Conservation (phyloP, 805 yeast genomes). For the Yamadazyma insecticola region DNA sequence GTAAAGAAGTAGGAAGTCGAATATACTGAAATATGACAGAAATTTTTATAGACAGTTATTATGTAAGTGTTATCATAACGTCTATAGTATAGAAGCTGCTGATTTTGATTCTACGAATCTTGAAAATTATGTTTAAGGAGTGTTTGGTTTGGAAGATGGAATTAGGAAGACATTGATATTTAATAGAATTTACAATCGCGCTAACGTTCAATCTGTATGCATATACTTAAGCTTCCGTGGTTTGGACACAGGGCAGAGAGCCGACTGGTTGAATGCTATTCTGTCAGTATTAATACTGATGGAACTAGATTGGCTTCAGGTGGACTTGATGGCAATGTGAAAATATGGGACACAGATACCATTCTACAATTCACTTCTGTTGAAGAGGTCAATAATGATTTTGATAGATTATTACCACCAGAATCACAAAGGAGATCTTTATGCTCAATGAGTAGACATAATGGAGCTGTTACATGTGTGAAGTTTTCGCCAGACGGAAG, state of each 20-base stretch:
- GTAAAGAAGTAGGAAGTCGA: too few relatives aligned
- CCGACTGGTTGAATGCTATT: constrained; percentile 77
- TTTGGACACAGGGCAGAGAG: constrained; percentile 61
- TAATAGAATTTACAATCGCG: too few relatives aligned
- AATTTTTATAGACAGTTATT: too few relatives aligned
- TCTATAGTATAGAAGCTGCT: too few relatives aligned
- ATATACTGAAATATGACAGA: too few relatives aligned
- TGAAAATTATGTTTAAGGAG: too few relatives aligned
- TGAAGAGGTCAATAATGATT: constrained; percentile 7
- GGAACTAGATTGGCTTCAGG: constrained; percentile 89
- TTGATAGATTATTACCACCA: constrained; percentile 15
- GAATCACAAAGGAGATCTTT: constrained; percentile 45
- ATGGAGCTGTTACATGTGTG: constrained; percentile 94
- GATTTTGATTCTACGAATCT: too few relatives aligned
- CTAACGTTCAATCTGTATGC: constrained; percentile 22
- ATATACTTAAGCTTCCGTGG: constrained; percentile 42
- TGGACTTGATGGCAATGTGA: constrained; percentile 84
- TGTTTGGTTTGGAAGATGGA: too few relatives aligned
- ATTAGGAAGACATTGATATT: too few relatives aligned
- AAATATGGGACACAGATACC: constrained; percentile 76
- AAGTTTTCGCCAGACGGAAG: constrained; percentile 90
- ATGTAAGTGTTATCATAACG: too few relatives aligned
- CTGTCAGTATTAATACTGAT: constrained; percentile 75
- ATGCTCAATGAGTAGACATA: constrained; percentile 90
- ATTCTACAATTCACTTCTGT: constrained; percentile 38